Evolutionary conservation across 192 early-diverging fungal genomes (phyloP).

Genomic region (Backusella luteola): DNA sequence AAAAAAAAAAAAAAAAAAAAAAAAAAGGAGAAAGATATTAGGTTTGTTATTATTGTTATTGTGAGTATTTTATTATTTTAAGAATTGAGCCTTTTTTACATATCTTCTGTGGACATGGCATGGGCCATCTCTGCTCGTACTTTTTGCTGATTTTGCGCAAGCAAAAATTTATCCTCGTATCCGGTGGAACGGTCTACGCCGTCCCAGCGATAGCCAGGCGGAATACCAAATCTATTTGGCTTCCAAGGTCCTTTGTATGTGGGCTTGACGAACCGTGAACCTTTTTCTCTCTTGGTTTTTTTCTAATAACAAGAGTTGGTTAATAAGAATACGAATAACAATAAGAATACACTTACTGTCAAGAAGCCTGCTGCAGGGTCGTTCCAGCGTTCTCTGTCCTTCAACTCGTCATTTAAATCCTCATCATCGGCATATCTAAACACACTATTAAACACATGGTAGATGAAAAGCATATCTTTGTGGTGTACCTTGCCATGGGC

Average conservation of each 20-base stretch:
- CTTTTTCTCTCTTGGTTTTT: slow-evolving; percentile 40
- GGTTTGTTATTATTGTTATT: background rate
- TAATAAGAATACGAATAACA: background rate
- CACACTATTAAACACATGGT: background rate
- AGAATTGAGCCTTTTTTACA: slow-evolving; percentile 37
- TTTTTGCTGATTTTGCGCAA: slow-evolving; percentile 31
- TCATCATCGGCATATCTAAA: slow-evolving; percentile 58
- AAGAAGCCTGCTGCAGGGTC: slow-evolving; percentile 62
- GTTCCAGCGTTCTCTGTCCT: slow-evolving; percentile 59
- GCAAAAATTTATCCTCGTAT: slow-evolving; percentile 54
- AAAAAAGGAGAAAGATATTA: background rate
- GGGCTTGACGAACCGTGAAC: slow-evolving; percentile 37
- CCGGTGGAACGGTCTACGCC: slow-evolving; percentile 66
- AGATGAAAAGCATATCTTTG: background rate
- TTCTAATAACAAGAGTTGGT: slow-evolving; percentile 14
- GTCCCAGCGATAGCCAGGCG: slow-evolving; percentile 69
- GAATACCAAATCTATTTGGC: slow-evolving; percentile 64
- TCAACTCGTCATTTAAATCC: slow-evolving; percentile 62
- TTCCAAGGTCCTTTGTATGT: slow-evolving; percentile 61
- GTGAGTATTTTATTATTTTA: background rate
- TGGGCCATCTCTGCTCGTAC: slow-evolving; percentile 47
- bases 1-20: too few species aligned
- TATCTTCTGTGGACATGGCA: slow-evolving; percentile 61
- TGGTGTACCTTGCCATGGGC: slow-evolving; percentile 51
- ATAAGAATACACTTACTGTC: slow-evolving; percentile 30